phyloP scores from a whole-genome alignment of 306 rosid species.

The Quercus variabilis region DNA sequence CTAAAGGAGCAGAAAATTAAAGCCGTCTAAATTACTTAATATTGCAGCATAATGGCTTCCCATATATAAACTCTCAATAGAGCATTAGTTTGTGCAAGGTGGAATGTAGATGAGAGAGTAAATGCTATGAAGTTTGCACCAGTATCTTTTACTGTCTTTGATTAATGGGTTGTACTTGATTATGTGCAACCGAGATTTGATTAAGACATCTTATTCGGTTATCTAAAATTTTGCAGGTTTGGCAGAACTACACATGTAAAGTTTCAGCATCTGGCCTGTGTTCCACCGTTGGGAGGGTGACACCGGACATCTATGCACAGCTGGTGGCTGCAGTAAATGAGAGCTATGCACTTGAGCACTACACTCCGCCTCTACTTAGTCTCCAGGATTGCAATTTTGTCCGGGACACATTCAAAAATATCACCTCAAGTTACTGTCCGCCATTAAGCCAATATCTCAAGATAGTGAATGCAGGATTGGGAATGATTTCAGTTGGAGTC shows the following conservation, averaged over 20 bases:
- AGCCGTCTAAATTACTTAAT: background rate
- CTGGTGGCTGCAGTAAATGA: slow-evolving; percentile 75
- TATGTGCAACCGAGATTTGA: background rate
- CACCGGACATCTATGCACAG: slow-evolving; percentile 62
- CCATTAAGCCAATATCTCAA: slow-evolving; percentile 67
- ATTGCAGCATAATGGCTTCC: background rate
- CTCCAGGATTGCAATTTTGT: slow-evolving; percentile 95
- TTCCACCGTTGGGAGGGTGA: slow-evolving; percentile 72
- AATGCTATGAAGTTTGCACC: background rate
- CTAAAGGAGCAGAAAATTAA: background rate
- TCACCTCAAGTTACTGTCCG: slow-evolving; percentile 69
- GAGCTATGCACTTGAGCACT: slow-evolving; percentile 91
- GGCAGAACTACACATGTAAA: slow-evolving; percentile 71
- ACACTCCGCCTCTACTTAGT: slow-evolving; percentile 74
- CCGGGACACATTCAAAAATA: slow-evolving; percentile 70
- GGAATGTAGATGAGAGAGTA: background rate
- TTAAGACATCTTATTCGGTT: background rate
- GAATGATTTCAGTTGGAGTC: slow-evolving; percentile 81
- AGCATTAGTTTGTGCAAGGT: background rate
- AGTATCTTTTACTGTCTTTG: background rate
- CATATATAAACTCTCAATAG: background rate
- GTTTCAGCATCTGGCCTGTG: slow-evolving; percentile 62
- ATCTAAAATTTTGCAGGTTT: slow-evolving; percentile 52
- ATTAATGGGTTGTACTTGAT: background rate
- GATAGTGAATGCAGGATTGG: slow-evolving; percentile 74